Base-by-base conservation (phyloP, 2,329 filamentous ascomycete species). In the Aspergillus ruber region DNA sequence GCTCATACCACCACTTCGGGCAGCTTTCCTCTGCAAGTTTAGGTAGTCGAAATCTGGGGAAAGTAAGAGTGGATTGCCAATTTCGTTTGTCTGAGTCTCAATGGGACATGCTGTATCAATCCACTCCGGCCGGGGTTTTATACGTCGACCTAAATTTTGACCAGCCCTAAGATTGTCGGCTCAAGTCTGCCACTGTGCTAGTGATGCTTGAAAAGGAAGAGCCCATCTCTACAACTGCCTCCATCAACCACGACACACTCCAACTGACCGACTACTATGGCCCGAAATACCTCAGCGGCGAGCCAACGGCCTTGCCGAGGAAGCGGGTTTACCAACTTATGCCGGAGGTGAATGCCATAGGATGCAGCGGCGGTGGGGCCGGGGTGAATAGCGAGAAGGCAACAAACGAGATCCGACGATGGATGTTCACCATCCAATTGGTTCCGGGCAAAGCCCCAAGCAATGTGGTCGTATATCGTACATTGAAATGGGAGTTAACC, bases 401-500 rank as follows among this genome's bases (percentile, higher is more conserved):
- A 4, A 47, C 44, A 29, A 49, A 18, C 29, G 44, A 50, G 7
- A 36, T 33, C 1, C 50, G 43, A 2, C 48, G 46, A 10, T 55
- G 52, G 52, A 43, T 46, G 12, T 52, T 53, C 15, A 53, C 46
- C n/a, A 48, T 50, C 18, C 42, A 46, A 8, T n/a, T 50, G 12
- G n/a, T 48, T 3, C 44, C 46, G 3, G 36, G 36, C 4, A 40
- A 40, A 40, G 15, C 15, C 18, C 17, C 36, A 9, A 40, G 12
- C 9, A 18, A n/a, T 20, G 36, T 8, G 10, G 27, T 33, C 13
- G 46, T 29, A 12, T 60, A 60, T 50, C 60, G 55, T 21, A 55
- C 58, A 7, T 48, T 66, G 2, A 53, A 56, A 39, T 66, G 63
- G 63, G 47, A 61, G 10, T 52, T 66, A 9, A 55, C 52, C 12